phyloP scores from a whole-genome alignment of 2,329 filamentous ascomycete species.

The Pseudogymnoascus sp. region DNA sequence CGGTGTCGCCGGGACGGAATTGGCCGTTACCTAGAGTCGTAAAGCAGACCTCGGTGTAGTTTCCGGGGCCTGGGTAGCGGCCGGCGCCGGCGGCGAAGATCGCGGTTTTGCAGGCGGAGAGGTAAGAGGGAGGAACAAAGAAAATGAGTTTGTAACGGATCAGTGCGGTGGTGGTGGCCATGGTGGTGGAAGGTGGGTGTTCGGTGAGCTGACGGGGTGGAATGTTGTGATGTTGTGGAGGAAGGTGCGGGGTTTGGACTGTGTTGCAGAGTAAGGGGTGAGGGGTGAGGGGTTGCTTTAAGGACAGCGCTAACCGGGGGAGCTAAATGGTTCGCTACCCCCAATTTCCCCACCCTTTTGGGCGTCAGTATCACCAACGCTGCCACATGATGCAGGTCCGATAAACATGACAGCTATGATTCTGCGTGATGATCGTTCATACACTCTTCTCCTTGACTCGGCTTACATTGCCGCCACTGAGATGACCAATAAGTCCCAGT shows the following conservation, averaged over 20 bases:
- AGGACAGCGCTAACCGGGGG: neutral
- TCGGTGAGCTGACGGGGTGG: neutral
- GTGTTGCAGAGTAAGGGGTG: neutral
- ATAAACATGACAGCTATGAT: neutral
- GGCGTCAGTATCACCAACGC: too few relatives aligned
- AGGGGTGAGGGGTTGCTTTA: neutral
- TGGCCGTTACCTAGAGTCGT: slow-evolving; percentile 49
- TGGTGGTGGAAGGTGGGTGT: neutral
- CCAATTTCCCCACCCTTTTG: neutral
- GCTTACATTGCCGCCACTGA: neutral
- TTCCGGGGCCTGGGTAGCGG: slow-evolving; percentile 38
- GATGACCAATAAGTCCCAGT: neutral
- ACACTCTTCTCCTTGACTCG: neutral
- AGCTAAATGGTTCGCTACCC: neutral
- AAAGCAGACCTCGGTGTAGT: slow-evolving; percentile 49
- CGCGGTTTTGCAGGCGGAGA: slow-evolving; percentile 44
- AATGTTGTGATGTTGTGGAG: neutral
- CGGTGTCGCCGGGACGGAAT: slow-evolving; percentile 52
- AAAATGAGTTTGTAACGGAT: slow-evolving; percentile 39
- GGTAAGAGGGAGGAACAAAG: slow-evolving; percentile 36
- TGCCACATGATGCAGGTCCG: neutral
- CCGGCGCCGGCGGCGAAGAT: slow-evolving; percentile 52
- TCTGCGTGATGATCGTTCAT: neutral
- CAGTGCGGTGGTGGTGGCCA: neutral
- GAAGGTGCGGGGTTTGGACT: neutral